Evolutionary conservation across 345 rosid genomes (phyloP).

Genomic region (Clausena lansium): DNA sequence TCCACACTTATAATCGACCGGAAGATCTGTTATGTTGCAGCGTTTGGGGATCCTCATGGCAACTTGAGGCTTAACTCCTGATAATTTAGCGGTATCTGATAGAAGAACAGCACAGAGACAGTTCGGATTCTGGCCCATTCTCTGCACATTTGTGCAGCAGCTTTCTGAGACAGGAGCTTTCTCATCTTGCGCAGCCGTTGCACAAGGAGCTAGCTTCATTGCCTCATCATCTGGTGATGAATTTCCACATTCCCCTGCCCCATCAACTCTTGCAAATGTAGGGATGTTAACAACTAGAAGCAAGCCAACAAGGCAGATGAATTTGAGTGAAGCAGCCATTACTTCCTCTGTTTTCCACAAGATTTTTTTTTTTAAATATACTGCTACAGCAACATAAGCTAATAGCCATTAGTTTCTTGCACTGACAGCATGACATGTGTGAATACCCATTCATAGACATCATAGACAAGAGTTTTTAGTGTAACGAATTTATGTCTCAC

Average conservation of each 20-base stretch:
- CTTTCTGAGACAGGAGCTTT: constrained; percentile 24
- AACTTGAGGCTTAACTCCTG: constrained; percentile 31
- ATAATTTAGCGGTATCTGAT: constrained; percentile 36
- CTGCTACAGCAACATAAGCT: no score
- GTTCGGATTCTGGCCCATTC: constrained; percentile 30
- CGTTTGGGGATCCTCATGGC: constrained; percentile 45
- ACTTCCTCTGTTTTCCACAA: neutral
- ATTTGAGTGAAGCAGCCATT: constrained; percentile 28
- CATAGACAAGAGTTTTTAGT: no score
- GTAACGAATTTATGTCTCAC: no score
- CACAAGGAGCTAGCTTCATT: constrained; percentile 34
- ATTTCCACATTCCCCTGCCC: constrained; percentile 41
- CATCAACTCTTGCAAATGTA: constrained; percentile 18
- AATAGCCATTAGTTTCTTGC: no score
- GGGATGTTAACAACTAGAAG: constrained; percentile 15
- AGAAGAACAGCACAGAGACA: constrained; percentile 41
- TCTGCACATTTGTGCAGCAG: constrained; percentile 39
- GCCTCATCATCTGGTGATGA: constrained; percentile 37
- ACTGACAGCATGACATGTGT: no score
- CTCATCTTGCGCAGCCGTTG: constrained; percentile 32
- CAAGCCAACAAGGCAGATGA: constrained; percentile 24
- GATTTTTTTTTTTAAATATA: no score
- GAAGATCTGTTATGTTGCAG: constrained; percentile 39
- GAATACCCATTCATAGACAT: no score
- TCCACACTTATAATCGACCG: constrained; percentile 47